Evolutionary conservation across 1,284 basidiomycete species (phyloP), one percentile per base, ranked within the genome.

Genomic region (Tranzscheliella williamsii): DNA sequence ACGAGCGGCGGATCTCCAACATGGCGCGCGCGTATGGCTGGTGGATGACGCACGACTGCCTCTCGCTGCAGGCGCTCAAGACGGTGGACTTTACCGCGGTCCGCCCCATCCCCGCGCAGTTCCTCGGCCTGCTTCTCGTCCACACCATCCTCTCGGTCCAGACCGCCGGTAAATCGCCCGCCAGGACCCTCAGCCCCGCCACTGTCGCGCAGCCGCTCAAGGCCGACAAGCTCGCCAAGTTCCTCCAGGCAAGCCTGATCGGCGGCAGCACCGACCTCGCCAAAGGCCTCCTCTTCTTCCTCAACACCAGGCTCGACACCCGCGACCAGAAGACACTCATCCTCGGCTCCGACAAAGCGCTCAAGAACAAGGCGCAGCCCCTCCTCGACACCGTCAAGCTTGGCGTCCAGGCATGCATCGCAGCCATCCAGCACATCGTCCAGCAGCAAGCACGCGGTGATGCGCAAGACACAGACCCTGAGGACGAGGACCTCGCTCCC

Each of bases 11-110:
- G 67, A 83, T 81, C 38, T 81, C 89, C 22, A 90, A 87, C 68
- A 70, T 89, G 12, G 89, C 90, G 20, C 83, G 82, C 49, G 86
- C 87, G 4, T 90, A 90, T 68, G 89, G 84, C 1, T 93, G 89
- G 87, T 87, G 88, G 84, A 81, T 91, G 24, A 88, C 86, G 0
- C 87, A 88, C 72, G 87, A 86, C 38, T 83, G 83, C 15, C 80
- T 88, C 20, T 81, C 86, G 20, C 79, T 97, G 33, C 58, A 96
- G 94, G 84, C 91, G 15, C 37, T 60, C 5, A 66, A 71, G 33
- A 56, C 67, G 8, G 56, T 76, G 24, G 63, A 73, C 44, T 75
- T 75, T 37, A 61, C 66, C 0, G 16, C 34, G n/a, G 45, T 73
- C 17, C 32, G 42, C 2, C 61, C 61, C 0, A 15, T 9, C 13